Evolutionary conservation across 352 stramenopile species (phyloP).

Genomic region (Pythium dissimile): DNA sequence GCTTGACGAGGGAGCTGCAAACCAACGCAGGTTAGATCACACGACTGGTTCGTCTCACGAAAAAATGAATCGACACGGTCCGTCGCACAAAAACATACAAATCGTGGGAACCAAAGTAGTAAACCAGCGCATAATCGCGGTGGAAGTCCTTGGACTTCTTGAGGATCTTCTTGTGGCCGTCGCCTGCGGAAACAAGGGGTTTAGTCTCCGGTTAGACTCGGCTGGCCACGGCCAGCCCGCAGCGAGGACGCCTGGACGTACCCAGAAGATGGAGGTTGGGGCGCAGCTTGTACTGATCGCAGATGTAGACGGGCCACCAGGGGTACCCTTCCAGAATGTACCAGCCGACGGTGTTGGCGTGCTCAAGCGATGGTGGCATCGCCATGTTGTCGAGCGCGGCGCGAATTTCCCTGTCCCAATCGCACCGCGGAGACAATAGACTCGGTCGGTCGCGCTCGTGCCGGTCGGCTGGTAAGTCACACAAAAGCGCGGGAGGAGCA

Average conservation of each 20-base stretch:
- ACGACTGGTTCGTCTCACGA: neutral
- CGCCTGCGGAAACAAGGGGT: conserved; percentile 24
- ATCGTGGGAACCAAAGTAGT: conserved; percentile 81
- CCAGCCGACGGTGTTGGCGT: conserved; percentile 73
- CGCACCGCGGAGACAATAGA: neutral
- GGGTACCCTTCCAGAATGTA: conserved; percentile 83
- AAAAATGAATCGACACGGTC: neutral
- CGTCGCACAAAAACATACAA: conserved; percentile 48
- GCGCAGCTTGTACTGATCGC: conserved; percentile 73
- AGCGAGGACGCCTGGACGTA: conserved; percentile 20
- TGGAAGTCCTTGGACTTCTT: conserved; percentile 75
- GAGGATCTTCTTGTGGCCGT: conserved; percentile 61
- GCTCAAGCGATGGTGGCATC: neutral
- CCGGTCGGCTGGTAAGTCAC: neutral
- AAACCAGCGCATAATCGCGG: conserved; percentile 69
- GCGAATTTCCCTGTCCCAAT: no score
- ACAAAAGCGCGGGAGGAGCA: conserved; percentile 13
- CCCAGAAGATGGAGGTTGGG: conserved; percentile 57
- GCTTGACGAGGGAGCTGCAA: conserved; percentile 44
- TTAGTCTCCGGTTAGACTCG: neutral
- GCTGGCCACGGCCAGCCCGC: no score
- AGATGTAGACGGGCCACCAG: conserved; percentile 87
- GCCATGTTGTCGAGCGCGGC: neutral
- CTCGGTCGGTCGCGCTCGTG: conserved; percentile 5
- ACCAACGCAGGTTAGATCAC: neutral